Conservation (phyloP, 305 asterid species). For the Fraxinus angustifolia region DNA sequence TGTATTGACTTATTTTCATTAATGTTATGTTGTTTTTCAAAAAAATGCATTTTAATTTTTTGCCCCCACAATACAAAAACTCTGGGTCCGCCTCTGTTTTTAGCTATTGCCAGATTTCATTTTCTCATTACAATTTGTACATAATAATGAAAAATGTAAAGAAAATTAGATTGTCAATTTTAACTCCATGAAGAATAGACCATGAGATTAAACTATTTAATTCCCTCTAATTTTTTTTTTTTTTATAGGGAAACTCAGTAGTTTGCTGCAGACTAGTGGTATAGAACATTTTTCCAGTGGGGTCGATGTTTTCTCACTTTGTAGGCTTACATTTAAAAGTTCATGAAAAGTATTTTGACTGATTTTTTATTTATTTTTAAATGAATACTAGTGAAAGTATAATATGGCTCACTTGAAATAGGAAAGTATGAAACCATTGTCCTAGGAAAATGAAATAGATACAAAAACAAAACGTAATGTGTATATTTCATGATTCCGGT, state of each 20-base stretch:
- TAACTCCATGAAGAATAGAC: background rate
- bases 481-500: background rate
- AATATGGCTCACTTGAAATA: background rate
- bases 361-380: background rate
- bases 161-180: background rate
- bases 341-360: background rate
- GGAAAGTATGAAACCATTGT: background rate
- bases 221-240: background rate
- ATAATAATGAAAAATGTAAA: background rate
- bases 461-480: background rate
- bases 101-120: background rate
- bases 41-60: too few relatives aligned
- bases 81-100: too few relatives aligned
- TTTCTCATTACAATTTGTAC: background rate
- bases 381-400: background rate
- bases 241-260: background rate
- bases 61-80: too few relatives aligned
- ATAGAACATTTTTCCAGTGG: background rate
- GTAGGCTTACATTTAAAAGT: background rate
- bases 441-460: background rate
- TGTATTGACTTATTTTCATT: too few relatives aligned
- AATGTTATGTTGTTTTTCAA: too few relatives aligned
- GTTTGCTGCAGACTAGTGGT: background rate
- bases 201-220: background rate
- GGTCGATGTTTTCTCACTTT: background rate